Evolutionary conservation across 495 filamentous ascomycete genomes (phyloP).

Genomic region (Rostrohypoxylon terebratum): DNA sequence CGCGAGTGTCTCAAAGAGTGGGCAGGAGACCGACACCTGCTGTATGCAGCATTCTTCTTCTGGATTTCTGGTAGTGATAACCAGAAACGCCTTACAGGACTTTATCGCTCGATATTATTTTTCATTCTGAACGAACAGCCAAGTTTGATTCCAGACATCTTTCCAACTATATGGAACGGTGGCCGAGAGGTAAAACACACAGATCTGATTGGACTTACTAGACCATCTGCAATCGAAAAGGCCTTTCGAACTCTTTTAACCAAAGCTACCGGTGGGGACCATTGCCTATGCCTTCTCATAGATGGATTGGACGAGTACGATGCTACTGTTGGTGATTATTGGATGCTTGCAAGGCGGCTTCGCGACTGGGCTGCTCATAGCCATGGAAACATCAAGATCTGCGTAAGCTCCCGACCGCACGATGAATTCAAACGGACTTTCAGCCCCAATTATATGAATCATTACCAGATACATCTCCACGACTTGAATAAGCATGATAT

Average conservation of each 20-base stretch:
- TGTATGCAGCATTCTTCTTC: slow-evolving; percentile 5
- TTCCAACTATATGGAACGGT: not conserved
- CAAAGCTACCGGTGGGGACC: not conserved
- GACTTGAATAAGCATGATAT: not conserved
- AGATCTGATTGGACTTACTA: not conserved
- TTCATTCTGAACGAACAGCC: not conserved
- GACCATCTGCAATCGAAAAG: not conserved
- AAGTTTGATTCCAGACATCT: not conserved
- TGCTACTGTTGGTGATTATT: not conserved
- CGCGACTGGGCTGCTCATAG: not conserved
- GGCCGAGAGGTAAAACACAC: no score
- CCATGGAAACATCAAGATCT: not conserved
- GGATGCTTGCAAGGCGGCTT: not conserved
- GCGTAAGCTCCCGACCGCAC: not conserved
- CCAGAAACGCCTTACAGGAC: not conserved
- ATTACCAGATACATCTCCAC: not conserved
- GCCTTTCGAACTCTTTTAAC: not conserved
- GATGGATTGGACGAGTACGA: slow-evolving; percentile 1
- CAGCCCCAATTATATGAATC: not conserved
- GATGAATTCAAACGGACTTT: not conserved
- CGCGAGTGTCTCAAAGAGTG: not conserved
- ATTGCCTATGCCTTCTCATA: not conserved
- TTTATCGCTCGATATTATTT: not conserved
- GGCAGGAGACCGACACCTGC: not conserved
- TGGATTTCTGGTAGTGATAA: not conserved